A percentile compares a stretch with the other conserved stretches of the same genome.
Conservation (phyloP, 371 early-diverging fungal species). For the Circinella umbellata region DNA sequence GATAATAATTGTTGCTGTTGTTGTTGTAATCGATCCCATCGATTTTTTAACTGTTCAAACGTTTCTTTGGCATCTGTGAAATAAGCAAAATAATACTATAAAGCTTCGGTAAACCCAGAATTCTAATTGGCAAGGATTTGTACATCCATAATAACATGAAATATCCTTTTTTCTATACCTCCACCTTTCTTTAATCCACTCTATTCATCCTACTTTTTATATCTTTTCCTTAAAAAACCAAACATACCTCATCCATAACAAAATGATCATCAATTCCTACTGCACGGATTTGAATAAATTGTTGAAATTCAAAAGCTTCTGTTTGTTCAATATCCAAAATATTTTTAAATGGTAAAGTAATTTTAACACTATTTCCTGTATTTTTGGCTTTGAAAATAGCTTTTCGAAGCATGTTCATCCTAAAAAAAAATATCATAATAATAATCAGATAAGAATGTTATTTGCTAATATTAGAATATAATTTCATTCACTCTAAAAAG, state of each 20-base stretch:
- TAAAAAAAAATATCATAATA: slow-evolving; percentile 1
- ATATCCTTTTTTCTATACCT: too few relatives aligned
- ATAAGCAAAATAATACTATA: slow-evolving; percentile 75
- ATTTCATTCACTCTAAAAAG: too few relatives aligned
- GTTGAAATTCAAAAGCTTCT: slow-evolving; percentile 61
- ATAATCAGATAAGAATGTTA: too few relatives aligned
- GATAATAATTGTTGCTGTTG: slow-evolving; percentile 12
- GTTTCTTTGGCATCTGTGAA: slow-evolving; percentile 59
- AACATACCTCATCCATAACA: slow-evolving; percentile 68
- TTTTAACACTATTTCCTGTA: slow-evolving; percentile 67
- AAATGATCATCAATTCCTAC: slow-evolving; percentile 64
- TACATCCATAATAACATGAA: neutral
- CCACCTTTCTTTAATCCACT: too few relatives aligned
- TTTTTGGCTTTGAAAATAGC: slow-evolving; percentile 69
- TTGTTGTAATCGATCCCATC: slow-evolving; percentile 34
- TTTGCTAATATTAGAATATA: too few relatives aligned
- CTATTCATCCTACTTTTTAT: too few relatives aligned
- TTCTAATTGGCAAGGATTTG: neutral
- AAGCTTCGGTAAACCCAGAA: neutral
- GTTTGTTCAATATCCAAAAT: slow-evolving; percentile 67
- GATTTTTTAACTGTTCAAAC: slow-evolving; percentile 31
- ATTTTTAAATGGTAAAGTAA: slow-evolving; percentile 59
- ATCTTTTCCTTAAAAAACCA: neutral
- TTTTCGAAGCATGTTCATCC: slow-evolving; percentile 64
- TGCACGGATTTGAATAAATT: slow-evolving; percentile 63